Evolutionary conservation across 2,329 filamentous ascomycete genomes (phyloP), one percentile per base, ranked within the genome.

Genomic region (Talaromyces sp.): DNA sequence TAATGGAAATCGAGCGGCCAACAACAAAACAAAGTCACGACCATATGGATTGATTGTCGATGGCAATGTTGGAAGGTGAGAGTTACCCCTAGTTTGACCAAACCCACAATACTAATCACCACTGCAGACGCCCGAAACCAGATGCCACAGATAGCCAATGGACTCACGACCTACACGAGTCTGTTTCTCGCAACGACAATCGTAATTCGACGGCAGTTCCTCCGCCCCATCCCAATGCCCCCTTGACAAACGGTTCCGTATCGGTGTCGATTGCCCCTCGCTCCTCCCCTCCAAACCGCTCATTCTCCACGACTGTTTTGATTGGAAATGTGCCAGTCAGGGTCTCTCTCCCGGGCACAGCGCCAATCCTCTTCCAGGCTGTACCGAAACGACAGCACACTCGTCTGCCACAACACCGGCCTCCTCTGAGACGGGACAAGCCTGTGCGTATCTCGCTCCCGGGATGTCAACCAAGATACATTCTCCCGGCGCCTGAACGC

Each of bases 151-250:
- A 86, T 72, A 86, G 85, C 21, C 88, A 85, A 51, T 97, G 94
- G 94, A 86, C 91, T 65, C 94, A 99, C 74, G 94, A 99, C 74
- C 91, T 97, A 77, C 94, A 97, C 75, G 91, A 96, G 65, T 83
- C 80, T 3, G 74, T 84, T 64, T 76, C 72, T 62, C 68, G 71
- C 62, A 70, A 77, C 64, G 74, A 77, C 57, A 65, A 66, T 59
- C 26, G n/a, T 26, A 54, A 41, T 46, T 41, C 50, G 38, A 53
- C 75, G 73, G 64, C 61, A 67, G 41, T 26, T 64, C 57, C 67
- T 58, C n/a, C 69, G 62, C 50, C 68, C 46, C 54, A 71, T 58
- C 58, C 64, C 57, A 57, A 53, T 31, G 32, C 59, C 29, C 51
- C 51, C 2, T 58, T 58, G 21, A 54, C 59, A 27, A 58, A 61